Conservation (phyloP, 306 rosid genomes). For the Oemleria cerasiformis region DNA sequence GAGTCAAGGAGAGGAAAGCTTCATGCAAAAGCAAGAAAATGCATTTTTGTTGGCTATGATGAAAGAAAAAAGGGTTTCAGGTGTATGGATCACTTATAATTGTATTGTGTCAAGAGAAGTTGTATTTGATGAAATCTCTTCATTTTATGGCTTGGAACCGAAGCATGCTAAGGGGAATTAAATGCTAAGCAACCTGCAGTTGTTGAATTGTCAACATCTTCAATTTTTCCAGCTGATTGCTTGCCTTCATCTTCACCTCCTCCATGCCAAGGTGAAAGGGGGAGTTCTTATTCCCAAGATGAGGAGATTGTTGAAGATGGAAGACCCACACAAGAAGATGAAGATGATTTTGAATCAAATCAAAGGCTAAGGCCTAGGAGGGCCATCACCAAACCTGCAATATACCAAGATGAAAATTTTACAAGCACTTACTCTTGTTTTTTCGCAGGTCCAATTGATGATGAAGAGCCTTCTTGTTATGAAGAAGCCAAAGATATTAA, state of each 20-base stretch:
- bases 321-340: background rate
- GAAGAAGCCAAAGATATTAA: background rate
- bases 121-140: background rate
- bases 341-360: background rate
- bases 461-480: no score
- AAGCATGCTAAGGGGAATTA: background rate
- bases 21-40: background rate
- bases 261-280: background rate
- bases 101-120: background rate
- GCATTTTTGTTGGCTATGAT: slow-evolving; percentile 47
- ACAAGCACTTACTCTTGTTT: background rate
- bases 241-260: background rate
- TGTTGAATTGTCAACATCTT: background rate
- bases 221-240: background rate
- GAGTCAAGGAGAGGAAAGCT: slow-evolving; percentile 8
- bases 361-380: background rate
- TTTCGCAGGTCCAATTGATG: background rate
- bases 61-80: slow-evolving; percentile 16
- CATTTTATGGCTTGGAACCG: background rate
- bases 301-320: slow-evolving; percentile 2
- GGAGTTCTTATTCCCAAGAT: background rate
- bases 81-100: background rate
- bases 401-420: background rate
- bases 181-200: background rate
- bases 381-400: background rate